phyloP scores from a whole-genome alignment of 208 protist genomes.

The Tritrichomonas foetus region DNA sequence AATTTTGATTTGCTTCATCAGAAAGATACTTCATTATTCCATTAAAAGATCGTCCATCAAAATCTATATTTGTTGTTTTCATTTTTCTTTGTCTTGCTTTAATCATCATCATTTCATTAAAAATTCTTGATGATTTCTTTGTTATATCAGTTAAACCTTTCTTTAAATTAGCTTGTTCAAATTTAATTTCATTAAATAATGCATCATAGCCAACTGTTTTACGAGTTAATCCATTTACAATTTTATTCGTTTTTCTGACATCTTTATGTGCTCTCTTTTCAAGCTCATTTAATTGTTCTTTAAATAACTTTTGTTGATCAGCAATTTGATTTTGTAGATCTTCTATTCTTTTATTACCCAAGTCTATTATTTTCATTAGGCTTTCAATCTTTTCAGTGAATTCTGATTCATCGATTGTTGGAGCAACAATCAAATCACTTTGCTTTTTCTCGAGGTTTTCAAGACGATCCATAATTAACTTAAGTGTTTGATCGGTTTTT shows the following conservation, averaged over 20 bases:
- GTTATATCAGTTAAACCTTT: not conserved
- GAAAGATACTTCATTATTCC: not conserved
- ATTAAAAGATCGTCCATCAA: not conserved
- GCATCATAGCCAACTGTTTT: not conserved
- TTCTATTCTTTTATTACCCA: not conserved
- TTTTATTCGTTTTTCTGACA: not conserved
- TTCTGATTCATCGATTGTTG: not conserved
- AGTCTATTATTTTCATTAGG: not conserved
- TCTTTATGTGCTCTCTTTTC: not conserved
- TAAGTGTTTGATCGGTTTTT: not conserved
- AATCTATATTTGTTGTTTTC: not conserved
- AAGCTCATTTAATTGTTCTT: not conserved
- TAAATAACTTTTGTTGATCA: not conserved
- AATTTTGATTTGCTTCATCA: not conserved
- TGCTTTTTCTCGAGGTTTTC: not conserved
- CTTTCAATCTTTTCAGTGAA: not conserved
- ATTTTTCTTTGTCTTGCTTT: not conserved
- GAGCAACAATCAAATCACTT: too few relatives aligned
- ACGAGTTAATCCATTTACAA: not conserved
- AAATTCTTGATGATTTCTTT: not conserved
- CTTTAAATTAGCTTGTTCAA: not conserved
- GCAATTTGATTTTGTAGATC: not conserved
- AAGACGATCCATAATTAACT: not conserved
- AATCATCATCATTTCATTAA: not conserved
- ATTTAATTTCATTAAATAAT: not conserved